Percentiles rank a stretch among this genome's conserved stretches.
These are phyloP conservation scores for Decorospora gaudefroyi DNA, from an alignment of 2,329 filamentous ascomycete genomes.

Conservation along the genomic window DNA sequence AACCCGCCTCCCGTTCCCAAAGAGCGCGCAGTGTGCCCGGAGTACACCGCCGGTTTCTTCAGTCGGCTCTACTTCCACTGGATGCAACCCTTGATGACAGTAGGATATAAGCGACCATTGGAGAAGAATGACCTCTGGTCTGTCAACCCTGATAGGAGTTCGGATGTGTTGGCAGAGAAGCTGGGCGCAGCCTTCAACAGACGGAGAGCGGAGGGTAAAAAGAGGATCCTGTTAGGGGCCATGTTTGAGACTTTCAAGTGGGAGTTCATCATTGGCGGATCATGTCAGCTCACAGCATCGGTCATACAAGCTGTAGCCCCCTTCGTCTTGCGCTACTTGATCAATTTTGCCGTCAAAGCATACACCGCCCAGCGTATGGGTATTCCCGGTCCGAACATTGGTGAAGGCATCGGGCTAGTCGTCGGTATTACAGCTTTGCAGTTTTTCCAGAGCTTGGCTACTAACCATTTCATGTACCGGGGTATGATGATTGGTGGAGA, in stretches of 20 bases:
- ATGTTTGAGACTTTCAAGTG: constrained; percentile 82
- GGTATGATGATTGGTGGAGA: constrained; percentile 93
- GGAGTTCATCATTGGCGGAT: constrained; percentile 85
- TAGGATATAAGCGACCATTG: constrained; percentile 82
- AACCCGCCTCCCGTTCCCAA: constrained; percentile 61
- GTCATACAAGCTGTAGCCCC: constrained; percentile 78
- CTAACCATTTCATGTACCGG: constrained; percentile 89
- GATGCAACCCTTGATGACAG: constrained; percentile 83
- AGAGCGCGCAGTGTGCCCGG: constrained; percentile 62
- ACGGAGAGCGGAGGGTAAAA: constrained; percentile 66
- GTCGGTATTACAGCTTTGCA: constrained; percentile 87
- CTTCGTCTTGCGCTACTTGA: constrained; percentile 83
- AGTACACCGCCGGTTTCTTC: constrained; percentile 73
- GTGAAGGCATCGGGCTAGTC: constrained; percentile 77
- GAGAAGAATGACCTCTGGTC: constrained; percentile 85
- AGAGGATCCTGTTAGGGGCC: constrained; percentile 76
- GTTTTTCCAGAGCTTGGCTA: constrained; percentile 75
- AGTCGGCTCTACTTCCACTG: constrained; percentile 83
- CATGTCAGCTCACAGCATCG: constrained; percentile 72
- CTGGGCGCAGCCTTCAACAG: constrained; percentile 70
- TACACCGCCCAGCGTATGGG: constrained; percentile 65
- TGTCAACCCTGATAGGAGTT: constrained; percentile 79
- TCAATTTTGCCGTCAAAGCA: constrained; percentile 79
- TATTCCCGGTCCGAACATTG: constrained; percentile 67
- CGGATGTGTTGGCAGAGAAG: constrained; percentile 69